These are phyloP conservation scores for Nicotiana paniculata DNA, from an alignment of 257 asterid species.

Conservation along the genomic window DNA sequence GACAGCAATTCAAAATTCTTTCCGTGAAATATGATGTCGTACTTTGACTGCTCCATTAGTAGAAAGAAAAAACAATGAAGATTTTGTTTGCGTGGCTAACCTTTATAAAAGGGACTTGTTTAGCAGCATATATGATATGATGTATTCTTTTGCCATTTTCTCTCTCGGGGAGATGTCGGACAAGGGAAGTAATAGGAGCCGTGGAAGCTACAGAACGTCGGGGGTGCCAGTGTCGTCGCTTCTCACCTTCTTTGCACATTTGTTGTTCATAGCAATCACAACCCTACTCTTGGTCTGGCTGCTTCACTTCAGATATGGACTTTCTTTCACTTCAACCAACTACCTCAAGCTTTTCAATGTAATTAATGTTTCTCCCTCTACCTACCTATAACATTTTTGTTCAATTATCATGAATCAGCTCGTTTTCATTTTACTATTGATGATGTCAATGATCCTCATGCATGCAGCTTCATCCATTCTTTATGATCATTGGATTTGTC, in stretches of 20 bases:
- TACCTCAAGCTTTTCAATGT: neutral
- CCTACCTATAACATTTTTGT: neutral
- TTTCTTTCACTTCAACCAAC: neutral
- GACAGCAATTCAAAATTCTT: neutral
- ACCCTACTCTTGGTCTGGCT: neutral
- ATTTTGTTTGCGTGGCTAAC: neutral
- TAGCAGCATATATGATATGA: neutral
- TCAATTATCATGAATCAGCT: no score
- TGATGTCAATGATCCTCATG: neutral
- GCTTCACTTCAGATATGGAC: neutral
- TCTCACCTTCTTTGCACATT: neutral
- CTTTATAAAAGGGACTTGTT: neutral
- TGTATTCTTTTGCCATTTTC: no score
- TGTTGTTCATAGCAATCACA: slow-evolving; percentile 1
- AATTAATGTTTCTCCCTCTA: neutral
- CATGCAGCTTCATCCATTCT: slow-evolving; percentile 1
- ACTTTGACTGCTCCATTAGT: neutral
- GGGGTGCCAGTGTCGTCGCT: neutral
- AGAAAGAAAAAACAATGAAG: neutral
- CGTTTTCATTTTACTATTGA: neutral
- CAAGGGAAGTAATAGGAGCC: neutral
- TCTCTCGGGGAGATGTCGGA: neutral
- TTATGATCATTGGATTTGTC: slow-evolving; percentile 7
- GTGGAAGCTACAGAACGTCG: neutral
- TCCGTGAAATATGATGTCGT: neutral